Conservation (phyloP, 2,329 filamentous ascomycete genomes). For the Akanthomyces uredinophilus region DNA sequence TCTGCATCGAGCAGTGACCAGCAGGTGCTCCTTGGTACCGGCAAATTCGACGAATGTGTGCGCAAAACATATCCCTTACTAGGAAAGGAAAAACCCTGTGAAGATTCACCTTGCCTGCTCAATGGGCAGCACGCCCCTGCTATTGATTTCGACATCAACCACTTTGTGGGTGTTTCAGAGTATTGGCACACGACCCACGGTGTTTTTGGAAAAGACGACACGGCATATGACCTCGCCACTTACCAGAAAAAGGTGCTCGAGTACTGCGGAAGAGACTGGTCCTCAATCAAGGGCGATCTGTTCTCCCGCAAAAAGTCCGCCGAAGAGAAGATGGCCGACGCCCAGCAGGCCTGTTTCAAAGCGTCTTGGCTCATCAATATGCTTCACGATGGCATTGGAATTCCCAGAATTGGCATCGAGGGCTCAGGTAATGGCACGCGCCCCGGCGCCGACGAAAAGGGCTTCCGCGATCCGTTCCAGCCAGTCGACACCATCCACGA, state of each 20-base stretch:
- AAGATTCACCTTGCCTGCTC: slow-evolving; percentile 78
- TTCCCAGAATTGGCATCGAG: slow-evolving; percentile 80
- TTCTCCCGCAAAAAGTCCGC: slow-evolving; percentile 63
- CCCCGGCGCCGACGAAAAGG: slow-evolving; percentile 61
- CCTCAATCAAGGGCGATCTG: slow-evolving; percentile 63
- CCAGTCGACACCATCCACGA: slow-evolving; percentile 88
- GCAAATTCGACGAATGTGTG: slow-evolving; percentile 80
- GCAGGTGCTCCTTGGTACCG: slow-evolving; percentile 70
- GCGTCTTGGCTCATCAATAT: slow-evolving; percentile 97
- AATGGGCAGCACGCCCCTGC: slow-evolving; percentile 89
- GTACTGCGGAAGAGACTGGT: slow-evolving; percentile 84
- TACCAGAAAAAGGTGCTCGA: slow-evolving; percentile 81
- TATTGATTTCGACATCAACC: slow-evolving; percentile 95
- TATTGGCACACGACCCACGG: slow-evolving; percentile 99
- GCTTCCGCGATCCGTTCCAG: slow-evolving; percentile 80
- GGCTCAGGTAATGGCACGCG: slow-evolving; percentile 63
- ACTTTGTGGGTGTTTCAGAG: slow-evolving; percentile 95
- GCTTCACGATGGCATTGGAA: slow-evolving; percentile 89
- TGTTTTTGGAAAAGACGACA: slow-evolving; percentile 74
- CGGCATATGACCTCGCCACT: slow-evolving; percentile 82
- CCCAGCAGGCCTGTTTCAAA: slow-evolving; percentile 91
- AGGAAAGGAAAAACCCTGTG: slow-evolving; percentile 81
- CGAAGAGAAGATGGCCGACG: slow-evolving; percentile 72
- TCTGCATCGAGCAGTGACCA: slow-evolving; percentile 30
- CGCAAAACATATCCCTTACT: slow-evolving; percentile 77